These are phyloP conservation scores for Yarrowia deformans DNA, from an alignment of 805 yeast species.

Conservation along the genomic window DNA sequence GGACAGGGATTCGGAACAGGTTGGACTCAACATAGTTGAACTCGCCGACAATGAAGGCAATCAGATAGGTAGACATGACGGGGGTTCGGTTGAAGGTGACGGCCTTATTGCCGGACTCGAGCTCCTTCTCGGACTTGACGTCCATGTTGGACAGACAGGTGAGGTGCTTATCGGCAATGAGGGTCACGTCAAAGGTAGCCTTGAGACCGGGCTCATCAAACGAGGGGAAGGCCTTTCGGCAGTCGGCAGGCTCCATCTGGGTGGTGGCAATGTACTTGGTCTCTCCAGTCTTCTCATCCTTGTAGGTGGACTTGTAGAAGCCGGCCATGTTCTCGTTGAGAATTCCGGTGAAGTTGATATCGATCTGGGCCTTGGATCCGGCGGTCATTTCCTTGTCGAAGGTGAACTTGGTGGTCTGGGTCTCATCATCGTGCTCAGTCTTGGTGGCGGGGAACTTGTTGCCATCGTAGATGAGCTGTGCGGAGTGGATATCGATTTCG, in stretches of 20 bases:
- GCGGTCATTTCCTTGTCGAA: slow-evolving; percentile 55
- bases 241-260: slow-evolving; percentile 79
- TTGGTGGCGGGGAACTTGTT: slow-evolving; percentile 48
- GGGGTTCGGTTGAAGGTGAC: slow-evolving; percentile 71
- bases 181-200: slow-evolving; percentile 66
- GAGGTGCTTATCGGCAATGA: slow-evolving; percentile 59
- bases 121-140: slow-evolving; percentile 53
- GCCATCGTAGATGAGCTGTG: slow-evolving; percentile 51
- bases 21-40: slow-evolving; percentile 65
- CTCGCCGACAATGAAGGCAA: slow-evolving; percentile 77
- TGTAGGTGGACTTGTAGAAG: slow-evolving; percentile 70
- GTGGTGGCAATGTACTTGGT: slow-evolving; percentile 68
- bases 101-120: slow-evolving; percentile 54
- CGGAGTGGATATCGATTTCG: slow-evolving; percentile 67
- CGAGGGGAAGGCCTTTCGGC: slow-evolving; percentile 79
- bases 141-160: slow-evolving; percentile 76
- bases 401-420: slow-evolving; percentile 69
- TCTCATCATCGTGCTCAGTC: slow-evolving; percentile 55
- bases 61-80: slow-evolving; percentile 73
- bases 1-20: slow-evolving; percentile 66
- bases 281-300: slow-evolving; percentile 57
- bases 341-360: slow-evolving; percentile 61
- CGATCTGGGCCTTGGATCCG: slow-evolving; percentile 62
- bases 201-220: slow-evolving; percentile 76
- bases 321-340: slow-evolving; percentile 77